Evolutionary conservation across 345 rosid genomes (phyloP).

Genomic region (Aurinia saxatilis): DNA sequence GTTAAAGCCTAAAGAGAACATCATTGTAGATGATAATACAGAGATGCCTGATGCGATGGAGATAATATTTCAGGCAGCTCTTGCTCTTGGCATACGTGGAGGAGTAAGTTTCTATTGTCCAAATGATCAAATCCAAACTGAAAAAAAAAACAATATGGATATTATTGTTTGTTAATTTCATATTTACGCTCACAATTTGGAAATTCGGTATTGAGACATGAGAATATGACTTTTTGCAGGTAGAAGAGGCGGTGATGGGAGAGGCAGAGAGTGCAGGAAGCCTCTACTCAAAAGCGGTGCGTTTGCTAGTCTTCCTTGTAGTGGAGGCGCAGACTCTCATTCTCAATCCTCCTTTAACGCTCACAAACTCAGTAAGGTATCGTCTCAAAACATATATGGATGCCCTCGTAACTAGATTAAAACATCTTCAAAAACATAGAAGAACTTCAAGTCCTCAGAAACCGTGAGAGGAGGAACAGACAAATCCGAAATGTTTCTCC

Average conservation of each 20-base stretch:
- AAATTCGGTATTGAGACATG: neutral
- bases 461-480: slow-evolving; percentile 9
- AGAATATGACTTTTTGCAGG: too few species aligned
- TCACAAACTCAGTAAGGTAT: slow-evolving; percentile 70
- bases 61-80: slow-evolving; percentile 85
- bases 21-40: too few species aligned
- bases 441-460: slow-evolving; percentile 44
- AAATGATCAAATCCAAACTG: neutral
- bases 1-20: too few species aligned
- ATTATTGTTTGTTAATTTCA: neutral
- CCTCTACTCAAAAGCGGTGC: slow-evolving; percentile 66
- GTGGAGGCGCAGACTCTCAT: slow-evolving; percentile 86
- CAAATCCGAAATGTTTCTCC: neutral
- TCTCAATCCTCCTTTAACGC: slow-evolving; percentile 85
- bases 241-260: slow-evolving; percentile 68
- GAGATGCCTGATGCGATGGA: slow-evolving; percentile 98
- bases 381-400: slow-evolving; percentile 67
- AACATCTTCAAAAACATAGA: slow-evolving; percentile 49
- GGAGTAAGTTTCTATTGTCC: slow-evolving; percentile 49
- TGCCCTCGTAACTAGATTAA: slow-evolving; percentile 52
- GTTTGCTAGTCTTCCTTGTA: slow-evolving; percentile 64
- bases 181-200: neutral
- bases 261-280: slow-evolving; percentile 52
- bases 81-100: slow-evolving; percentile 65
- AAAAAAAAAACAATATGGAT: neutral